Conservation (phyloP, 352 stramenopile species). For the Phytophthora nicotianae region DNA sequence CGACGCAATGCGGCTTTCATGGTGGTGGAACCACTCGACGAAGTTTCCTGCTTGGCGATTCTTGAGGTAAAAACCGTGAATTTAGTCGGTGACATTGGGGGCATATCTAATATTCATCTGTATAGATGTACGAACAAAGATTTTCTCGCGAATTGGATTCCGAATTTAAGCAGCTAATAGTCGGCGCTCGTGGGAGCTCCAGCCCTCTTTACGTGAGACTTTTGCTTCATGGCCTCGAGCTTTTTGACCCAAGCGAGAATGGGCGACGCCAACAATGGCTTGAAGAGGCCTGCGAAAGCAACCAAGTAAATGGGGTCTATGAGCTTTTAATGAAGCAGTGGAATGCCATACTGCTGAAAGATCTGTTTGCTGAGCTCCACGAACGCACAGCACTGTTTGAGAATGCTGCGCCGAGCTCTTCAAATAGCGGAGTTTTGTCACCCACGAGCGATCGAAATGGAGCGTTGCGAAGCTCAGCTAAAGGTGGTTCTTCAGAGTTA, state of each 20-base stretch:
- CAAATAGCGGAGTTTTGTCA: background rate
- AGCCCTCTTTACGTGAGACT: constrained; percentile 73
- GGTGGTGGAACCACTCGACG: constrained; percentile 71
- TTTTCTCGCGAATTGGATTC: constrained; percentile 22
- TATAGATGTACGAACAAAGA: constrained; percentile 49
- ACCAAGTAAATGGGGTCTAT: constrained; percentile 62
- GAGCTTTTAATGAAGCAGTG: constrained; percentile 77
- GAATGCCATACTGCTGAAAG: constrained; percentile 70
- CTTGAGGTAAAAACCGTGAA: constrained; percentile 40
- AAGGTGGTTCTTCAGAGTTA: constrained; percentile 4
- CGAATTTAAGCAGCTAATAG: constrained; percentile 52
- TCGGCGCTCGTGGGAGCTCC: constrained; percentile 59
- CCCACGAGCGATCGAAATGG: constrained; percentile 7
- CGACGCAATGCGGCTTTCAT: constrained; percentile 66
- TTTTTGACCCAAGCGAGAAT: constrained; percentile 43
- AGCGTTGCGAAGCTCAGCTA: constrained; percentile 8
- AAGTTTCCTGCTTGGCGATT: constrained; percentile 64
- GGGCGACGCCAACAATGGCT: constrained; percentile 50
- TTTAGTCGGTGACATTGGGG: background rate
- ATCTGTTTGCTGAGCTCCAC: constrained; percentile 49
- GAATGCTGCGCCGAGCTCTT: constrained; percentile 1
- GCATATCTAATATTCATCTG: background rate
- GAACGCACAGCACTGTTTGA: constrained; percentile 32
- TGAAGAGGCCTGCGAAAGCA: constrained; percentile 36
- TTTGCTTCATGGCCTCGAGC: constrained; percentile 62